Evolutionary conservation across 768 basidiomycete genomes (phyloP).

Genomic region (Neoboletus magnificus): DNA sequence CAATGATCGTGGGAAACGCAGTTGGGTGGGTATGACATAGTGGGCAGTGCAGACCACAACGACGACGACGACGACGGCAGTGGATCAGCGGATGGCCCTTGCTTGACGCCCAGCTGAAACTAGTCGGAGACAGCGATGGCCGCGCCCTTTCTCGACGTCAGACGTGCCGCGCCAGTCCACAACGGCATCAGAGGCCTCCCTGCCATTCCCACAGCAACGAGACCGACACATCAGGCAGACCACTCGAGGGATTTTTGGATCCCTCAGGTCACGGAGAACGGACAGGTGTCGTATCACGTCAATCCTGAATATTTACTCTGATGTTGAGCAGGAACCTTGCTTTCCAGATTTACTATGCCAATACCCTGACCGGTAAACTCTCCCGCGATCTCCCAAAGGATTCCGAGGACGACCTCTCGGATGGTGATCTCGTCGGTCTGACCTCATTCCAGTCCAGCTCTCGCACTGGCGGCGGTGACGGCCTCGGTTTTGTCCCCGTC

Average conservation of each 20-base stretch:
- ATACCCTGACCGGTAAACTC: constrained; percentile 76
- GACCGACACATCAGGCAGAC: constrained; percentile 2
- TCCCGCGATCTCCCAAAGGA: constrained; percentile 80
- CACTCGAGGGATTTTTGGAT: constrained; percentile 81
- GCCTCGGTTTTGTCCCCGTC: constrained; percentile 41
- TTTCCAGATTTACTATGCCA: constrained; percentile 86
- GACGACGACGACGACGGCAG: constrained; percentile 1
- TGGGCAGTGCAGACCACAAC: constrained; percentile 13
- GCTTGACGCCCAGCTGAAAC: background rate
- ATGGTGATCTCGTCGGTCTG: constrained; percentile 54
- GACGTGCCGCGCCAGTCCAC: constrained; percentile 2
- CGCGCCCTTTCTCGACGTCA: constrained; percentile 4
- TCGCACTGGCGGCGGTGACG: constrained; percentile 47
- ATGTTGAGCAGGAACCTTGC: background rate
- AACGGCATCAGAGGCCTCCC: constrained; percentile 30
- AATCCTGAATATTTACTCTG: background rate
- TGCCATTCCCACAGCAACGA: constrained; percentile 19
- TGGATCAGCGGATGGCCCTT: constrained; percentile 2
- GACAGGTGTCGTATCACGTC: constrained; percentile 56
- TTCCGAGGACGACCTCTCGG: constrained; percentile 52
- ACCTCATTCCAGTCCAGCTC: constrained; percentile 49
- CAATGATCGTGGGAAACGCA: constrained; percentile 10
- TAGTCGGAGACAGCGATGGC: constrained; percentile 20
- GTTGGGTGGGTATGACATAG: constrained; percentile 9
- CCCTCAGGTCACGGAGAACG: constrained; percentile 75